Conservation (phyloP, 495 filamentous ascomycete genomes). For the Xylaria castorea region DNA sequence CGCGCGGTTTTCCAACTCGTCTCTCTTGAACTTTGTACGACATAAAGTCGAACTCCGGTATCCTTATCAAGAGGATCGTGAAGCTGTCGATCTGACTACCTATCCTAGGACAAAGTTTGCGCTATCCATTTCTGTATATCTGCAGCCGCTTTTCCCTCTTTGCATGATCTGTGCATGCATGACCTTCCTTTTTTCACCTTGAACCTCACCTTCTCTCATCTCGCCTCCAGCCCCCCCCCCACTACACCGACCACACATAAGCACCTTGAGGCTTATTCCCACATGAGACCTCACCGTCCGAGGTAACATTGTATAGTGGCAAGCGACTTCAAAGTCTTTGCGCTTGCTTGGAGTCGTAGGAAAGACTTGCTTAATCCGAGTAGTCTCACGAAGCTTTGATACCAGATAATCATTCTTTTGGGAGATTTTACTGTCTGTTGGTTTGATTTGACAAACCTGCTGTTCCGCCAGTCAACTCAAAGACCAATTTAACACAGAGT, state of each 20-base stretch:
- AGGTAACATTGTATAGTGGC: conserved; percentile 28
- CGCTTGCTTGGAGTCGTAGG: conserved; percentile 60
- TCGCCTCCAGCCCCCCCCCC: conserved; percentile 20
- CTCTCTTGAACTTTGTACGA: background rate
- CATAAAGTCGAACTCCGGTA: background rate
- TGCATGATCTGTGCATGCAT: conserved; percentile 20
- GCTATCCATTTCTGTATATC: conserved; percentile 11
- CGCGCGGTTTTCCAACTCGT: background rate
- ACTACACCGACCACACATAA: background rate
- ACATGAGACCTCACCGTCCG: conserved; percentile 12
- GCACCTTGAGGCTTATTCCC: conserved; percentile 4
- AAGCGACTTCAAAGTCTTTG: conserved; percentile 68
- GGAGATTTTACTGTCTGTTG: no score
- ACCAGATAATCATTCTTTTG: background rate
- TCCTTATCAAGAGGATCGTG: background rate
- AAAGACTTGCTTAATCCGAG: conserved; percentile 53
- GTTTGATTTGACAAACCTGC: no score
- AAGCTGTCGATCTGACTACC: background rate
- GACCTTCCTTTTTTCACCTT: conserved; percentile 19
- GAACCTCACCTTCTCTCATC: background rate
- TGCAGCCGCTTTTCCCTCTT: conserved; percentile 14
- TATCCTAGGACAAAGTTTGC: conserved; percentile 15
- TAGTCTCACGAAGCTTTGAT: background rate
- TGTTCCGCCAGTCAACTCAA: no score
- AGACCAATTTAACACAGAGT: no score